These are phyloP conservation scores for Diaporthe velutina DNA, from an alignment of 2,329 filamentous ascomycete species.

Conservation along the genomic window DNA sequence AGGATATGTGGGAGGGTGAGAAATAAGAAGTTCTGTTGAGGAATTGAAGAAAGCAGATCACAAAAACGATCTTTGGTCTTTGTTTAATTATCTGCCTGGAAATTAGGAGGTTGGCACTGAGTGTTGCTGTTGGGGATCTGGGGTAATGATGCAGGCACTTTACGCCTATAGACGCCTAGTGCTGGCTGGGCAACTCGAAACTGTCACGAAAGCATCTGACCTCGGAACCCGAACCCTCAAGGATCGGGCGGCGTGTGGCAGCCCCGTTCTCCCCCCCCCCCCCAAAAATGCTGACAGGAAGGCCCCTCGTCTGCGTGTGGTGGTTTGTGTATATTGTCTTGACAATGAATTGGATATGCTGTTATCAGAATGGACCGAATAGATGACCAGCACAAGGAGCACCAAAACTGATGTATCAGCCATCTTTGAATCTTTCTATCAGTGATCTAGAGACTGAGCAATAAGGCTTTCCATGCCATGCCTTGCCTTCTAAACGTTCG, in stretches of 20 bases:
- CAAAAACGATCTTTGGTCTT: neutral
- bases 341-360: neutral
- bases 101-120: slow-evolving; percentile 43
- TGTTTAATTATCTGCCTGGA: neutral
- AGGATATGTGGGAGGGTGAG: neutral
- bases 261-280: too few species aligned
- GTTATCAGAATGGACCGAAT: neutral
- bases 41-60: neutral
- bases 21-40: too few species aligned
- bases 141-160: slow-evolving; percentile 34
- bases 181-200: slow-evolving; percentile 70
- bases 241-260: accelerated
- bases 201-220: slow-evolving; percentile 63
- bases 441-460: neutral
- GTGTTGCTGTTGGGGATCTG: neutral
- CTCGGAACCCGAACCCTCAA: slow-evolving; percentile 14
- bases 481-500: neutral
- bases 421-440: neutral
- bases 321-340: too few species aligned
- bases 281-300: too few species aligned
- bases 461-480: neutral
- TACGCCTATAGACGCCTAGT: slow-evolving; percentile 11
- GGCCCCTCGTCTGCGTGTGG: too few species aligned
- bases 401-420: neutral
- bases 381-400: neutral